Base-by-base conservation (phyloP, 345 rosid genomes). In the Draba incana region DNA sequence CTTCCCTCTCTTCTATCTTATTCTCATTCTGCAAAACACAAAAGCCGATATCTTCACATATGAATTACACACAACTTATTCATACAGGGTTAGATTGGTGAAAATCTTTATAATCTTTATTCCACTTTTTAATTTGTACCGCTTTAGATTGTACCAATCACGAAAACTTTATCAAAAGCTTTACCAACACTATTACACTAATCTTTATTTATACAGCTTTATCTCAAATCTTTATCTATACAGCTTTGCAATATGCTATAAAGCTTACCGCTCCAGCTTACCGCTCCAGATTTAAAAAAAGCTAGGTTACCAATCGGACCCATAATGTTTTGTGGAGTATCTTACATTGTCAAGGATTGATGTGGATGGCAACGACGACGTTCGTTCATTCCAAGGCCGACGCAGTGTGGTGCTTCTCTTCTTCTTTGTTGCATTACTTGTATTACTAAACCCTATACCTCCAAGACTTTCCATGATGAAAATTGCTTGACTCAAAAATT, bases 361-460 rank as follows among this genome's bases (percentile, higher is more conserved):
- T 39, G 88, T 85, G 45, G 96, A 88, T 43, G 96, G 84, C 33
- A 85, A 72, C 37, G 96, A 85, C 12, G 85, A 80, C 45, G 82
- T 49, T 0, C 84, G 67, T 50, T 89, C 96, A 70, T 74, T 84
- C 79, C 88, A 75, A 68, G 90, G 92, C 24, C 92, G 86, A 37
- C 92, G 90, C 8, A 83, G 37, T 24, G 81, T 75, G 55, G 61
- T 81, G 57, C 89, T 89, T 69, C 96, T 81, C 81, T 79, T 85
- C 84, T 85, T 89, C 84, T 76, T 85, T 24, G 82, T 77, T 35
- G 88, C 81, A 78, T 76, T 84, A 64, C 77, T 81, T 38, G 79
- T 79, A 35, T 82, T 82, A 70, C 86, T 80, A 62, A 89, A 86
- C 30, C 85, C 81, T 33, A 78, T 54, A 56, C 80, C 66, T 62